Percentiles rank a stretch among this genome's conserved stretches.
Evolutionary conservation across 2,329 filamentous ascomycete genomes (phyloP).

Genomic region (Periconia sp.): DNA sequence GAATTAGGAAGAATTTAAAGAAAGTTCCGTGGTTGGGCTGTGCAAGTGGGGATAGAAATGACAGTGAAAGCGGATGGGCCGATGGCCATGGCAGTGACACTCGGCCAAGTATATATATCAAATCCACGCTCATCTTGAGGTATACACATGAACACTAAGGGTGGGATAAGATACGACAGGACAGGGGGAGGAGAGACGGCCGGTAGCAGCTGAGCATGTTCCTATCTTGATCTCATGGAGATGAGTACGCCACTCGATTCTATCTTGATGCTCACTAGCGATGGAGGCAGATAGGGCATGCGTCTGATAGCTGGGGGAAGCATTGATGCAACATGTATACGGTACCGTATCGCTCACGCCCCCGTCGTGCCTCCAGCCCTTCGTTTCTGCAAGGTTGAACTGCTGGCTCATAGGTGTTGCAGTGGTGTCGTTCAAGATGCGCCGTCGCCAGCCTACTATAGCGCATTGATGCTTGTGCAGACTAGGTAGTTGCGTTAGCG

Average conservation of each 20-base stretch:
- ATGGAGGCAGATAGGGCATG: background rate
- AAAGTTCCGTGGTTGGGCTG: no score
- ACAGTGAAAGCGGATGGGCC: background rate
- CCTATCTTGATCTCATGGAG: background rate
- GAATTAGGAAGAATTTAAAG: background rate
- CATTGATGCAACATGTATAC: no score
- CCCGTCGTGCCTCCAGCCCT: background rate
- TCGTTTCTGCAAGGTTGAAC: background rate
- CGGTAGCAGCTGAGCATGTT: background rate
- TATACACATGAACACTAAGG: background rate
- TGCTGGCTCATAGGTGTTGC: background rate
- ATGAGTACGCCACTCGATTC: background rate
- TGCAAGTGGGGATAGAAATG: background rate
- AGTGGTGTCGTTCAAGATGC: background rate
- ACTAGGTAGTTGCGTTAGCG: background rate
- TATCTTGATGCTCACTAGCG: background rate
- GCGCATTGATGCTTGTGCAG: background rate
- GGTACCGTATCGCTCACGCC: no score
- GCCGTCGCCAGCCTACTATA: background rate
- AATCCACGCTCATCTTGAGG: background rate
- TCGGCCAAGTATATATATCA: background rate
- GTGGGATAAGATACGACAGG: background rate
- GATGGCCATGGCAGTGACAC: background rate
- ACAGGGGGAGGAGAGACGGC: no score
- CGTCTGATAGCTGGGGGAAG: no score